Conservation (phyloP, 768 basidiomycete genomes). For the Cantharellus anzutake region DNA sequence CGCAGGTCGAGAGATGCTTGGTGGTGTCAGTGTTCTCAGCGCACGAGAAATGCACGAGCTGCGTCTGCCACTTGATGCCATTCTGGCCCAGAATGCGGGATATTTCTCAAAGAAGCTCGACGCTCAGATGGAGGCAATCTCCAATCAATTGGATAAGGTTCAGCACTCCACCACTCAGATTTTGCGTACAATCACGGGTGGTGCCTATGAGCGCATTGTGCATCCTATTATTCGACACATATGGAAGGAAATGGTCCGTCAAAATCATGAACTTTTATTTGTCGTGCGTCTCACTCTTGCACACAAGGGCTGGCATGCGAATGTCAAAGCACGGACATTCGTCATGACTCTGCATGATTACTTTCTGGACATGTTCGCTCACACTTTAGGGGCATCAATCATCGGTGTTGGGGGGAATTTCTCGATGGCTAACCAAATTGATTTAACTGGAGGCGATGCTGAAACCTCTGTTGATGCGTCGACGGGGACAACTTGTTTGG, state of each 20-base stretch:
- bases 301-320: neutral
- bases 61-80: neutral
- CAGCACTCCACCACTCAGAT: neutral
- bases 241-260: neutral
- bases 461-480: neutral
- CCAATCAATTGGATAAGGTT: neutral
- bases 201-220: neutral
- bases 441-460: neutral
- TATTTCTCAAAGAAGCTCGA: neutral
- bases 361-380: neutral
- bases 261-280: neutral
- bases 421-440: neutral
- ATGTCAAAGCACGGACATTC: neutral
- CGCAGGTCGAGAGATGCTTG: neutral
- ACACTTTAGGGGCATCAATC: neutral
- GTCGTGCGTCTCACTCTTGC: neutral
- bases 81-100: neutral
- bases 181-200: neutral
- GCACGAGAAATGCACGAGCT: neutral
- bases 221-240: neutral
- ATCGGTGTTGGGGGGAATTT: neutral
- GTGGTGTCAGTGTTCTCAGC: neutral
- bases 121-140: neutral
- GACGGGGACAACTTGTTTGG: neutral
- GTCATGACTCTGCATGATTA: neutral